Conservation (phyloP, 371 early-diverging fungal genomes). For the Rhizopus stolonifer region DNA sequence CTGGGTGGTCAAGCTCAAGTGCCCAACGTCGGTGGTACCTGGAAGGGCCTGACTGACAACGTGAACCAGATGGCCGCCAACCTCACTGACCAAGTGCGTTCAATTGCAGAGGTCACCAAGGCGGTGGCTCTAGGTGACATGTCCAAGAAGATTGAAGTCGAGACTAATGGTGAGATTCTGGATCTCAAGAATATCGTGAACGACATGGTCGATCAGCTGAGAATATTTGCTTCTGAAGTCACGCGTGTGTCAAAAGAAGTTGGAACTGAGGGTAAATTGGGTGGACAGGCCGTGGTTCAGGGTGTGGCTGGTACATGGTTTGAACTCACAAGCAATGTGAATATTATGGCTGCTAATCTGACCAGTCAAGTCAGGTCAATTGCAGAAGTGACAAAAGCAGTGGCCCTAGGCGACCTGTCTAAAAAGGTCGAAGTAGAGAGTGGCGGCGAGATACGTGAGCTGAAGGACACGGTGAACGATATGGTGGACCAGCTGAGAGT, state of each 20-base stretch:
- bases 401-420: constrained; percentile 32
- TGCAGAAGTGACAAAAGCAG: constrained; percentile 43
- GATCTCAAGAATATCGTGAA: constrained; percentile 66
- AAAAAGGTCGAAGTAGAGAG: constrained; percentile 58
- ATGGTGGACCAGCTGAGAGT: constrained; percentile 43
- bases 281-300: constrained; percentile 43
- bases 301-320: constrained; percentile 54
- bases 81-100: constrained; percentile 53
- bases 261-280: constrained; percentile 39
- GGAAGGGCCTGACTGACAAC: constrained; percentile 55
- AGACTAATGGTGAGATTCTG: constrained; percentile 65
- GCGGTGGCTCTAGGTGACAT: constrained; percentile 61
- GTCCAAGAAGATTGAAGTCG: constrained; percentile 61
- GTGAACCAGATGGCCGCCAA: constrained; percentile 56
- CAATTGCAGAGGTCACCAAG: constrained; percentile 55
- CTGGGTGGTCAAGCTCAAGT: constrained; percentile 59
- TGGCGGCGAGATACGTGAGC: constrained; percentile 57
- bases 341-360: constrained; percentile 36
- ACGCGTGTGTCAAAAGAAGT: constrained; percentile 41
- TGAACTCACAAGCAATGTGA: constrained; percentile 50
- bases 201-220: constrained; percentile 55
- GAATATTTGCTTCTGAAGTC: constrained; percentile 44
- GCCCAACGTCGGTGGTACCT: constrained; percentile 42
- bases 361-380: constrained; percentile 47
- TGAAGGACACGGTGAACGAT: constrained; percentile 64